Evolutionary conservation across 495 filamentous ascomycete genomes (phyloP).

Genomic region (Geoglossum glabrum): DNA sequence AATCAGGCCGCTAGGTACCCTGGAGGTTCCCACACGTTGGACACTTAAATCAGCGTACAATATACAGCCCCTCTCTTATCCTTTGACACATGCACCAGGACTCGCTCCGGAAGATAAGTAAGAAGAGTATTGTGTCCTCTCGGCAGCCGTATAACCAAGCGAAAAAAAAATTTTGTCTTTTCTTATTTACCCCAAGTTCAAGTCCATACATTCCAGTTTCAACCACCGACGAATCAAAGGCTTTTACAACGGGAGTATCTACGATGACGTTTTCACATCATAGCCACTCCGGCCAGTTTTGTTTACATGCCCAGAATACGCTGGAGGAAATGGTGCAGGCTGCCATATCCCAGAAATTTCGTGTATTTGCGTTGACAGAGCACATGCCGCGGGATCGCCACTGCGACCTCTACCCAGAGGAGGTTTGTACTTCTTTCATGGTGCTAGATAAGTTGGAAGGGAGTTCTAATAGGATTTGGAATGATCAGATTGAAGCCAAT

Average conservation of each 20-base stretch:
- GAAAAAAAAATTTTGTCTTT: no score
- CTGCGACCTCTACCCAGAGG: conserved; percentile 80
- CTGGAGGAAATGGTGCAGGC: conserved; percentile 66
- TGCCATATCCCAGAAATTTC: conserved; percentile 61
- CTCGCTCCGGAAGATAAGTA: no score
- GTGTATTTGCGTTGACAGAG: conserved; percentile 77
- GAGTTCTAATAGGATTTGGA: neutral
- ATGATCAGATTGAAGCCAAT: conserved; percentile 20
- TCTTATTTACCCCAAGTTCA: no score
- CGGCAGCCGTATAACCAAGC: no score
- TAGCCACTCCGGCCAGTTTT: conserved; percentile 95
- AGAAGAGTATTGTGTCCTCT: no score
- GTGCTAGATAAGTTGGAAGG: neutral
- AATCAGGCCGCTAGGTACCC: no score
- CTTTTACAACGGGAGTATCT: neutral
- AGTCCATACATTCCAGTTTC: neutral
- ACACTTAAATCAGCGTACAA: no score
- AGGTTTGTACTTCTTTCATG: conserved; percentile 30
- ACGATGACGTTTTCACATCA: conserved; percentile 95
- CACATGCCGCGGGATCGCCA: conserved; percentile 67
- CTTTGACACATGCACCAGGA: no score
- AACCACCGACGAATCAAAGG: no score
- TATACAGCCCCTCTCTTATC: no score
- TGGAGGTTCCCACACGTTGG: no score
- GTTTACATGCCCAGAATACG: conserved; percentile 65